These are phyloP conservation scores for Trichosporon sp. DNA, from an alignment of 1,284 basidiomycete genomes.

Conservation along the genomic window DNA sequence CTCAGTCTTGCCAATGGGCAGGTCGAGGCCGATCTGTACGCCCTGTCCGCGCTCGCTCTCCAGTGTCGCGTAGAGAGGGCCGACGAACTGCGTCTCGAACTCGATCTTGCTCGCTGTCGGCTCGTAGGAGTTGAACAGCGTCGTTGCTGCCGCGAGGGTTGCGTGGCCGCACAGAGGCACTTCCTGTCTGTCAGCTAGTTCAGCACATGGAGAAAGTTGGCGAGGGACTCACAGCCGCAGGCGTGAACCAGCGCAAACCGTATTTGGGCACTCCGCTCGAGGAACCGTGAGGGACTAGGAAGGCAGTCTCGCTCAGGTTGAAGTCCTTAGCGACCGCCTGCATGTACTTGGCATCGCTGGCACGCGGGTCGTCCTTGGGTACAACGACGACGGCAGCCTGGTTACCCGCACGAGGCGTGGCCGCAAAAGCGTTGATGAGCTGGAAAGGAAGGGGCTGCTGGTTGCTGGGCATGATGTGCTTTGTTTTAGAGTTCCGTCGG, in stretches of 20 bases:
- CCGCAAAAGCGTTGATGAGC: conserved; percentile 47
- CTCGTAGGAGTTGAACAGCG: conserved; percentile 39
- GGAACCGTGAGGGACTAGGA: conserved; percentile 32
- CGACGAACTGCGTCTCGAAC: conserved; percentile 44
- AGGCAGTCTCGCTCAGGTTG: conserved; percentile 49
- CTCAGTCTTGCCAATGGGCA: conserved; percentile 59
- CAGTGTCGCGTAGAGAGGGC: conserved; percentile 37
- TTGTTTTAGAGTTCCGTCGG: neutral
- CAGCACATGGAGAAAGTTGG: too few relatives aligned
- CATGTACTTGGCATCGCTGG: conserved; percentile 39
- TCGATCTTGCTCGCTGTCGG: conserved; percentile 30
- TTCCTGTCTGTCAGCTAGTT: conserved; percentile 36
- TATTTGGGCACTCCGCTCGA: conserved; percentile 34
- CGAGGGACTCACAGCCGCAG: conserved; percentile 36
- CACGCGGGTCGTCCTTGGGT: conserved; percentile 34
- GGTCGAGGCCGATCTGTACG: conserved; percentile 68
- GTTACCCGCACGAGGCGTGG: conserved; percentile 45
- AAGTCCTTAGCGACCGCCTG: conserved; percentile 42
- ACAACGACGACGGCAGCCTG: conserved; percentile 50
- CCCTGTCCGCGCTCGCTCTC: conserved; percentile 29
- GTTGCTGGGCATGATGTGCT: neutral
- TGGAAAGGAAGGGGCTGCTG: conserved; percentile 35
- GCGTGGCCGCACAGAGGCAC: conserved; percentile 50
- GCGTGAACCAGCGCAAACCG: conserved; percentile 50
- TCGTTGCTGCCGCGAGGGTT: conserved; percentile 43